These are phyloP conservation scores for Eruca vesicaria DNA, from an alignment of 441 rosid genomes.

Conservation along the genomic window DNA sequence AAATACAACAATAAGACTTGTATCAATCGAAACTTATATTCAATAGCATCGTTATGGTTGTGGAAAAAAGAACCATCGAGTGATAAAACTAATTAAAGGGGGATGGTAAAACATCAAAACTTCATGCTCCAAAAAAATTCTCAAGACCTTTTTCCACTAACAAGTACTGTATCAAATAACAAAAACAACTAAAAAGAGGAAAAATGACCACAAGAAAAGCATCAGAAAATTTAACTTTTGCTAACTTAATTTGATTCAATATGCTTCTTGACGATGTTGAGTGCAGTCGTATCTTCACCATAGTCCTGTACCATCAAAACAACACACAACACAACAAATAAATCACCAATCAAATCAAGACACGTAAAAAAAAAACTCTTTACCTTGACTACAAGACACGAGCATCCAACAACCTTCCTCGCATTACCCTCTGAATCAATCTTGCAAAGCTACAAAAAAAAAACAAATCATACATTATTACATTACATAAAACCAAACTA, in stretches of 20 bases:
- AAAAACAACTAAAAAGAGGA: background rate
- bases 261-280: conserved; percentile 27
- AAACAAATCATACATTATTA: background rate
- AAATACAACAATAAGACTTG: background rate
- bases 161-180: conserved; percentile 5
- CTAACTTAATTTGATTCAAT: conserved; percentile 19
- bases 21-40: background rate
- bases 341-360: background rate
- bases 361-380: background rate
- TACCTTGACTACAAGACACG: conserved; percentile 32
- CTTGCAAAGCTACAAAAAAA: conserved; percentile 28
- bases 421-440: conserved; percentile 32
- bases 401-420: conserved; percentile 33
- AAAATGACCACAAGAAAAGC: background rate
- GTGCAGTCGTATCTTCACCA: conserved; percentile 34
- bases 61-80: background rate
- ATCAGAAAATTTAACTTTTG: background rate
- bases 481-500: background rate
- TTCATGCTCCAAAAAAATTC: conserved; percentile 3
- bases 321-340: background rate
- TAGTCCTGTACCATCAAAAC: conserved; percentile 19
- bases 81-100: background rate
- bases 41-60: background rate
- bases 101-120: background rate
- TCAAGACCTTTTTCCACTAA: background rate